These are phyloP conservation scores for Cercospora beticola DNA, from an alignment of 2,329 filamentous ascomycete species.

Conservation along the genomic window DNA sequence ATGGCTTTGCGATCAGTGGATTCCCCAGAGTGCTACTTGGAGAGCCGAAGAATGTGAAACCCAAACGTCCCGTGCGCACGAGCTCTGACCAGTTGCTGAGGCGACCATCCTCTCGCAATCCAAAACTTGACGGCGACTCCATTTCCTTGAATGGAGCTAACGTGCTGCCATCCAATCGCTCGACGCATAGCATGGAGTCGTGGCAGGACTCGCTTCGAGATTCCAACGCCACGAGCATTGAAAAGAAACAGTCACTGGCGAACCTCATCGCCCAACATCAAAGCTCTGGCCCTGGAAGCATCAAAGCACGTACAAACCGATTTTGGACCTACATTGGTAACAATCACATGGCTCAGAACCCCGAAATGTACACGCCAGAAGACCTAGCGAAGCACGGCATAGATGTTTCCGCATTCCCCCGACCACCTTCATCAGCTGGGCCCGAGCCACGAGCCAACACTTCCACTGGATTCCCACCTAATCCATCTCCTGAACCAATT, in stretches of 20 bases:
- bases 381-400: conserved; percentile 34
- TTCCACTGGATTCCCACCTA: conserved; percentile 7
- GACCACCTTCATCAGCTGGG: conserved; percentile 7
- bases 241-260: conserved; percentile 32
- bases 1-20: conserved; percentile 39
- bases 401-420: conserved; percentile 7
- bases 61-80: conserved; percentile 25
- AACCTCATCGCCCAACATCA: conserved; percentile 36
- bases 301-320: conserved; percentile 34
- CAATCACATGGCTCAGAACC: conserved; percentile 38
- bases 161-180: not conserved
- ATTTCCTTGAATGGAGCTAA: conserved; percentile 30
- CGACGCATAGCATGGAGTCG: conserved; percentile 23
- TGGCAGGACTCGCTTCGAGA: conserved; percentile 28
- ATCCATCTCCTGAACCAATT: conserved; percentile 12
- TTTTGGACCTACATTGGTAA: conserved; percentile 41
- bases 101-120: conserved; percentile 13
- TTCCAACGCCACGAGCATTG: conserved; percentile 15
- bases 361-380: conserved; percentile 34
- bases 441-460: conserved; percentile 17
- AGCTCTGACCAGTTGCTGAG: conserved; percentile 29
- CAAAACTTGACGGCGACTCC: conserved; percentile 27
- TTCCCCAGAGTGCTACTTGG: conserved; percentile 38
- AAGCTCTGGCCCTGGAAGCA: conserved; percentile 18
- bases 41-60: conserved; percentile 23